Conservation (phyloP, 208 protist species). For the Wallacemonas sp. region DNA sequence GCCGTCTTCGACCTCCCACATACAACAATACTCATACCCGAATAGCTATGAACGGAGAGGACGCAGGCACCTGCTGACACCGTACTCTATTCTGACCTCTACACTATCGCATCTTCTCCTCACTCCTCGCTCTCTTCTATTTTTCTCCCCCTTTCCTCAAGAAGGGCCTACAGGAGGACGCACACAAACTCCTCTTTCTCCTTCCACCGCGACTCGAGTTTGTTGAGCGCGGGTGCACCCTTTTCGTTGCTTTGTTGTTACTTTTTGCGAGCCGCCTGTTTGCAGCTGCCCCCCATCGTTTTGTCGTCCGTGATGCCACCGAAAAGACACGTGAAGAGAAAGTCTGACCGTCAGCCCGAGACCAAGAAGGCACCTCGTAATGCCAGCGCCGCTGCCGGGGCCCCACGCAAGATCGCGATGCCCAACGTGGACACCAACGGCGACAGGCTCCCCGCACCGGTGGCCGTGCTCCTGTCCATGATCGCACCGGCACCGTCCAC, state of each 20-base stretch:
- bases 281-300: background rate
- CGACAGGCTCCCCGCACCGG: constrained; percentile 3
- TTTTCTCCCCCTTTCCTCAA: background rate
- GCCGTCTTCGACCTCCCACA: too few species aligned
- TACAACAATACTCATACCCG: too few species aligned
- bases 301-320: constrained; percentile 13
- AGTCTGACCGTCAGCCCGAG: background rate
- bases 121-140: constrained; percentile 16
- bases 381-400: too few species aligned
- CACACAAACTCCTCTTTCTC: background rate
- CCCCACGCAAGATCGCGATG: background rate
- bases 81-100: too few species aligned
- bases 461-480: constrained; percentile 31
- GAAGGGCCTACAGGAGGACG: background rate
- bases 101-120: background rate
- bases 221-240: too few species aligned
- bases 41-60: too few species aligned
- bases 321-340: background rate
- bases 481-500: constrained; percentile 16
- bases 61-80: too few species aligned
- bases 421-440: constrained; percentile 8
- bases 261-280: background rate
- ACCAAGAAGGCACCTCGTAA: background rate
- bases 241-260: background rate
- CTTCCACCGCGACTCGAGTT: too few species aligned